Evolutionary conservation across 257 asterid species (phyloP).

Genomic region (Fraxinus excelsior): DNA sequence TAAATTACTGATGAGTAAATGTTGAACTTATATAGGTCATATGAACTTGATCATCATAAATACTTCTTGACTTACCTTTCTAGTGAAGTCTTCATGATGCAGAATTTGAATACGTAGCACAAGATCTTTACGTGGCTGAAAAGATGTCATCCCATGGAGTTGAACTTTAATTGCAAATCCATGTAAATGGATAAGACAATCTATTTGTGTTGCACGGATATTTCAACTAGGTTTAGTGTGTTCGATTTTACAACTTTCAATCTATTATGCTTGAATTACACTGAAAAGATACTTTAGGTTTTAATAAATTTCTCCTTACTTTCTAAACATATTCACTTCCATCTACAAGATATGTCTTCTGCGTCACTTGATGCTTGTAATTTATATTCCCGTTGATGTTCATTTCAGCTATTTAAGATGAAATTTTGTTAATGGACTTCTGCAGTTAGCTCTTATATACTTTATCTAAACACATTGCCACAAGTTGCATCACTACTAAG

Average conservation of each 20-base stretch:
- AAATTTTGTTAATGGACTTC: neutral
- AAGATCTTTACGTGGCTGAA: neutral
- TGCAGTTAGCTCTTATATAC: neutral
- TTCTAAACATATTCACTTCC: neutral
- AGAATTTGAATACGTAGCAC: neutral
- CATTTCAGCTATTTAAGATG: neutral
- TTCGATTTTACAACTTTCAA: neutral
- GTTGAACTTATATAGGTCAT: neutral
- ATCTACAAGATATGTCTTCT: neutral
- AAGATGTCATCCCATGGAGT: neutral
- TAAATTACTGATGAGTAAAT: neutral
- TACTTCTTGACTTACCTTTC: neutral
- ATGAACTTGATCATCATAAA: neutral
- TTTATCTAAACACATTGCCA: neutral
- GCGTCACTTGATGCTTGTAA: neutral
- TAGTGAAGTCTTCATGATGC: neutral
- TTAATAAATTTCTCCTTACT: neutral
- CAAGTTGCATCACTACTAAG: slow-evolving; percentile 7
- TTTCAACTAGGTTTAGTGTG: no score
- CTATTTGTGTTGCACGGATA: no score
- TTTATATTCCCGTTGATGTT: neutral
- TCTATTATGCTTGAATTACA: neutral
- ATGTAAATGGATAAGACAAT: neutral
- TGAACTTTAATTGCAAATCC: neutral
- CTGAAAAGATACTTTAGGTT: neutral